Base-by-base conservation (phyloP, 2,329 filamentous ascomycete genomes). In the Lachnellula subtilissima region DNA sequence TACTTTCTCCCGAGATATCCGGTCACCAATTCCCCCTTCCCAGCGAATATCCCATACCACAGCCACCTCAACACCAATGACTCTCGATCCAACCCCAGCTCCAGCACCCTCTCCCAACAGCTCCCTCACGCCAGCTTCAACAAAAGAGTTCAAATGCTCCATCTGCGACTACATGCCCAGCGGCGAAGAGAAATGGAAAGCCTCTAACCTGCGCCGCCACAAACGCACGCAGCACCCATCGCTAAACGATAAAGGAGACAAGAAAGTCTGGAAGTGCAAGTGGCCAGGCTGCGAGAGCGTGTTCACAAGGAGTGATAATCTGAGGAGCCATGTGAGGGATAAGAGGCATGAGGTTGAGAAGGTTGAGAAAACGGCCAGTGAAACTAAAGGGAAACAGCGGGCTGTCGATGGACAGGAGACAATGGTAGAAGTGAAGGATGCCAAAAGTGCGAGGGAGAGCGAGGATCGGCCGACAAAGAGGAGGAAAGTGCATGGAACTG, bases 111-210 rank as follows among this genome's bases (percentile, higher is more conserved):
- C 12, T 11, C 28, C 39, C 40, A 40, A n/a, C 25, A 36, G 35
- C 12, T 46, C 28, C 36, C 19, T 22, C 15, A 39, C 36, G 9
- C 36, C 25, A 11, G 19, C 28, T 22, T 25, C 40, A 19, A 12
- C 40, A 35, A 57, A 15, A 23, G 47, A 54, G 15, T 8, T 5
- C 9, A 60, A 59, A 56, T 63, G 59, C 40, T 56, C 57, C 28
- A 52, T 50, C 17, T 67, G 64, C 42, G 46, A 36, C 15, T 63
- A 67, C 48, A 37, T 55, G 4, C 61, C 64, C 5, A 49, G 45
- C 3, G 66, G 66, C 17, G 54, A 64, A 45, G 56, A 67, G 8
- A 61, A 61, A 51, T 68, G 65, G 65, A 66, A 64, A 55, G 48
- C 50, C 7, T 67, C 63, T 1, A 69, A 69, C 22, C 50, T 69